phyloP scores from a whole-genome alignment of 331 rosid genomes.

The Quercus phellos region DNA sequence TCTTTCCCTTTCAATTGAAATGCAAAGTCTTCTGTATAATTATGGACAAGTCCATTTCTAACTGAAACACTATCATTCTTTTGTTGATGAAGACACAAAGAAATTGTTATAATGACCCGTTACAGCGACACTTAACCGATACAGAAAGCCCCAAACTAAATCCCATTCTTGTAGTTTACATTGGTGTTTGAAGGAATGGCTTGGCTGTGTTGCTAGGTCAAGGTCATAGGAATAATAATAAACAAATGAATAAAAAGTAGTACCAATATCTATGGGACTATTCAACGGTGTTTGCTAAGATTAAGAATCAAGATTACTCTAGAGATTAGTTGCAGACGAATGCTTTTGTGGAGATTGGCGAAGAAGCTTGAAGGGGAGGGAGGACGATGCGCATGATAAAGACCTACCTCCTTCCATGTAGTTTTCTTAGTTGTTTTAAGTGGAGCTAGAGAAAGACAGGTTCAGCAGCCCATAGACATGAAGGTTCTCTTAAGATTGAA shows the following conservation, averaged over 20 bases:
- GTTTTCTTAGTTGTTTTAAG: constrained; percentile 65
- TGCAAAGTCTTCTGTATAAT: constrained; percentile 48
- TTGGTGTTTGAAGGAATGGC: neutral
- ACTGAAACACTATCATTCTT: constrained; percentile 25
- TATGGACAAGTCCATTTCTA: constrained; percentile 38
- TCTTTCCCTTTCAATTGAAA: constrained; percentile 24
- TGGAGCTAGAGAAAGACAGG: constrained; percentile 72
- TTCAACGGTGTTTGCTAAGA: neutral
- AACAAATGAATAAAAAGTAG: no score
- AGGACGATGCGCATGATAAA: constrained; percentile 50
- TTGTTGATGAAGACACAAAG: constrained; percentile 27
- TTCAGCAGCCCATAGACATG: neutral
- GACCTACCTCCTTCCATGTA: constrained; percentile 70
- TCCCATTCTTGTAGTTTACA: neutral
- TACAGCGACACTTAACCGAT: constrained; percentile 69
- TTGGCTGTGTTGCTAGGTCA: neutral
- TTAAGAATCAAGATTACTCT: neutral
- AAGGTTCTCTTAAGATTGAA: constrained; percentile 48
- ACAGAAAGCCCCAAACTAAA: constrained; percentile 26
- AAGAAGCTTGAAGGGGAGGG: constrained; percentile 19
- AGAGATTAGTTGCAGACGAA: constrained; percentile 25
- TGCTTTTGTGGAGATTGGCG: constrained; percentile 1
- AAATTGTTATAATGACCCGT: constrained; percentile 35
- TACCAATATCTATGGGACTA: no score
- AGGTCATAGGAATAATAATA: neutral